A percentile compares a stretch with the other conserved stretches of the same genome.
phyloP scores from a whole-genome alignment of 305 asterid genomes.

The Solanum hybrid region DNA sequence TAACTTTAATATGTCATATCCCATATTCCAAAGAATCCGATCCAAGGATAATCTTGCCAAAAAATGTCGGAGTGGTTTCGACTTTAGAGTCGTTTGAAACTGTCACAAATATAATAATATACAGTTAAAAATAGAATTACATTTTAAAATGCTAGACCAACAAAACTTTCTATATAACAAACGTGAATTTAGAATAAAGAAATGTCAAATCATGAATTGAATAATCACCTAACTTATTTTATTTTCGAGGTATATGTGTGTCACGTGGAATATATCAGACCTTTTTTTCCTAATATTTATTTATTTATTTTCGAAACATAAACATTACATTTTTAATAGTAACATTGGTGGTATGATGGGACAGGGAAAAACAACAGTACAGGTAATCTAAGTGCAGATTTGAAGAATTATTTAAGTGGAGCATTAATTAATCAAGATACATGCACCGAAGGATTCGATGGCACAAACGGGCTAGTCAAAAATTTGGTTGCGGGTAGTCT shows the following conservation, averaged over 20 bases:
- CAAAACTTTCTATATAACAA: no score
- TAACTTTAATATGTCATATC: background rate
- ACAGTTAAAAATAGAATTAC: no score
- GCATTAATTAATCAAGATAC: constrained; percentile 76
- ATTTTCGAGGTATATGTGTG: background rate
- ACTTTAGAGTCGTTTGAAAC: background rate
- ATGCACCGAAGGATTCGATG: constrained; percentile 68
- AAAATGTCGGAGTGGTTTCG: background rate
- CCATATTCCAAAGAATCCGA: background rate
- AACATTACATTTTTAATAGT: background rate
- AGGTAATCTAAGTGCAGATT: constrained; percentile 42
- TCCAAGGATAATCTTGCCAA: background rate
- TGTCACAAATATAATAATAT: no score
- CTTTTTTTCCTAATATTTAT: background rate
- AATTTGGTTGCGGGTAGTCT: constrained; percentile 39
- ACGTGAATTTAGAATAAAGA: no score
- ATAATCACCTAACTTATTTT: background rate
- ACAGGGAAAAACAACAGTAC: constrained; percentile 58
- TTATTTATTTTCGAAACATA: background rate
- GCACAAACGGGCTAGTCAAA: constrained; percentile 41
- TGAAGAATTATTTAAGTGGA: constrained; percentile 73
- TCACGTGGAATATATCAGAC: background rate
- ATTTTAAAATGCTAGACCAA: no score
- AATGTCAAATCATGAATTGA: background rate
- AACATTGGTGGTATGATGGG: background rate